Conservation (phyloP, 805 yeast species). For the Metahyphopichia silvanorum region DNA sequence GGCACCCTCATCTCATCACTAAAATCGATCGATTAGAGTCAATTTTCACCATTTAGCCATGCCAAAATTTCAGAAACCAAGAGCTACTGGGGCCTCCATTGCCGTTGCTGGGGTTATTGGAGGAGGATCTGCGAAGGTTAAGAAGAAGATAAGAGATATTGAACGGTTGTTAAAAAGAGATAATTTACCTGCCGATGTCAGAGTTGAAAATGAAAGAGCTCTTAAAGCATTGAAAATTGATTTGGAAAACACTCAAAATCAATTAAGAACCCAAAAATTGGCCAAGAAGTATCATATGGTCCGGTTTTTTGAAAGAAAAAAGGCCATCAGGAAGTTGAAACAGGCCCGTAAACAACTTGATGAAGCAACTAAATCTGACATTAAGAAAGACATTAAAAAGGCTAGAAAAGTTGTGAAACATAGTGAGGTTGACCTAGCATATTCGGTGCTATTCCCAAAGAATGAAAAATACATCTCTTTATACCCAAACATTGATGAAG, state of each 20-base stretch:
- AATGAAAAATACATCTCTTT: constrained; percentile 76
- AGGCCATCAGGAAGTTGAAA: constrained; percentile 71
- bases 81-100: constrained; percentile 16
- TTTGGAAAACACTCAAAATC: constrained; percentile 45
- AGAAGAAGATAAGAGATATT: constrained; percentile 83
- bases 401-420: constrained; percentile 51
- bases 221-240: constrained; percentile 62
- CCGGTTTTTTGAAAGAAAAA: constrained; percentile 84
- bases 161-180: constrained; percentile 65
- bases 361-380: constrained; percentile 30
- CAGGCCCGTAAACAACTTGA: constrained; percentile 40
- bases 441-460: constrained; percentile 74
- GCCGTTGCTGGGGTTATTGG: constrained; percentile 29
- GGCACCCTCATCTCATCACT: background rate
- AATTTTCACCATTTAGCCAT: background rate
- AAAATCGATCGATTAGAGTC: background rate
- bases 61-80: constrained; percentile 9
- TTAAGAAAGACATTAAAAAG: constrained; percentile 37
- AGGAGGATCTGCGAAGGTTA: constrained; percentile 52
- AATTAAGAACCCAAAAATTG: constrained; percentile 45
- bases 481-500: constrained; percentile 49
- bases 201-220: constrained; percentile 73
- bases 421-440: constrained; percentile 67
- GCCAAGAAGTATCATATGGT: constrained; percentile 89
- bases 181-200: constrained; percentile 58